Base-by-base conservation (phyloP, 768 basidiomycete genomes). In the Hemileccinum rubropunctum region DNA sequence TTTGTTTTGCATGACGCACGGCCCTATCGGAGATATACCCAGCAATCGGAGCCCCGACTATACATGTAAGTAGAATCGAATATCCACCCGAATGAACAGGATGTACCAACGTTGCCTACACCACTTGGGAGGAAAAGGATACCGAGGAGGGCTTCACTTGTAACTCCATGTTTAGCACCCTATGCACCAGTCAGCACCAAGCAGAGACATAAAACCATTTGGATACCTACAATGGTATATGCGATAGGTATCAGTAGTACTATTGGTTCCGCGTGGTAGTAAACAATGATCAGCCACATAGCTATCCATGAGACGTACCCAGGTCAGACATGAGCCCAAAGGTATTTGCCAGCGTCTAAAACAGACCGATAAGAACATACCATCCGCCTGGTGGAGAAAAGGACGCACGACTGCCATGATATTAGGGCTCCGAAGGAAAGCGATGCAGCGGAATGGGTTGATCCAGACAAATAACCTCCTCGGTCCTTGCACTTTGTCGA, bases 1-100 rank as follows among this genome's bases (percentile, higher is more conserved):
- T 61, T 40, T 71, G 65, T 14, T 75, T 75, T 67, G 78, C 82
- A 35, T 58, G 61, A 15, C 75, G 66, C 20, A 89, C 70, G 0
- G 76, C 66, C 23, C 56, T 52, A 61, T 88, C 87, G 0, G 86
- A 86, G 0, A 85, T 51, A 14, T 71, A 71, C 1, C 86, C 86
- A 0, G 80, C 75, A 6, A 84, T 53, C 3, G 80, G 78, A 3
- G 84, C 79, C 1, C 85, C 84, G 39, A 80, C 83, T 86, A 45
- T 4, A 8, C 14, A 17, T 6, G 35, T 52, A 36, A 42, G 18
- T 9, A 38, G 13, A 6, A 44, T 7, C 18, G 13, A 9, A 23
- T 8, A 5, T 14, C 14, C 12, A 23, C 13, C 5, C 28, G 32
- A 10, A 35, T 14, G 11, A 3, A 18, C 38, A 33, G 23, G 14